These are phyloP conservation scores for Colletotrichum gigasporum DNA, from an alignment of 2,329 filamentous ascomycete genomes.

Conservation along the genomic window DNA sequence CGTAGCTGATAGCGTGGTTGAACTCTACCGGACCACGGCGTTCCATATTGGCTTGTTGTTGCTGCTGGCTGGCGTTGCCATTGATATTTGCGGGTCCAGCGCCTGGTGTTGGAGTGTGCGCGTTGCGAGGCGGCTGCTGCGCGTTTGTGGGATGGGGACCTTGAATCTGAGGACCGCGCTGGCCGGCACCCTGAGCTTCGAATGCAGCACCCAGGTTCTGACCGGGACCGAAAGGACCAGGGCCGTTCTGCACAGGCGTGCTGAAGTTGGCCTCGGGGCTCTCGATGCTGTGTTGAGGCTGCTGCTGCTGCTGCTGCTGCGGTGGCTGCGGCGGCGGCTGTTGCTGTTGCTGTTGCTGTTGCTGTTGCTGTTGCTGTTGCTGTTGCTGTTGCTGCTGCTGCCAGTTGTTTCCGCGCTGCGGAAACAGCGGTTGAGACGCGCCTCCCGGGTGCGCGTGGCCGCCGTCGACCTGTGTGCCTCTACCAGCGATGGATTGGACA, in stretches of 20 bases:
- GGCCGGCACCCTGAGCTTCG: slow-evolving; percentile 41
- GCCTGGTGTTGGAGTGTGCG: slow-evolving; percentile 68
- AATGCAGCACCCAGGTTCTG: slow-evolving; percentile 36
- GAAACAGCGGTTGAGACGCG: slow-evolving; percentile 55
- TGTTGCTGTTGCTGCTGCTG: slow-evolving; percentile 48
- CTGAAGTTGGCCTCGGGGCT: slow-evolving; percentile 72
- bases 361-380: neutral
- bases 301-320: slow-evolving; percentile 40
- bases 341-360: neutral
- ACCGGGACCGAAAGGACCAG: slow-evolving; percentile 57
- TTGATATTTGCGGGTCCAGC: slow-evolving; percentile 68
- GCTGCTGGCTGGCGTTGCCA: slow-evolving; percentile 61
- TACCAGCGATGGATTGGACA: slow-evolving; percentile 81
- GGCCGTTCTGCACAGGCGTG: slow-evolving; percentile 62
- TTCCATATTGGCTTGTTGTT: slow-evolving; percentile 69
- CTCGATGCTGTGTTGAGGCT: slow-evolving; percentile 68
- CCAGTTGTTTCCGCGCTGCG: slow-evolving; percentile 62
- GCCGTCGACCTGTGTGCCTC: slow-evolving; percentile 57
- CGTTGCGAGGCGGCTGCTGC: slow-evolving; percentile 60
- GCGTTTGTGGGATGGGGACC: slow-evolving; percentile 49
- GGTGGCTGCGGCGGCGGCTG: neutral
- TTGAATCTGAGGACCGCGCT: slow-evolving; percentile 42
- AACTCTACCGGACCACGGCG: slow-evolving; percentile 97
- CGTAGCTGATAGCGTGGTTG: slow-evolving; percentile 98
- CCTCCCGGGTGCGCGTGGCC: slow-evolving; percentile 45